Base-by-base conservation (phyloP, 257 asterid species). In the Lantana camara region DNA sequence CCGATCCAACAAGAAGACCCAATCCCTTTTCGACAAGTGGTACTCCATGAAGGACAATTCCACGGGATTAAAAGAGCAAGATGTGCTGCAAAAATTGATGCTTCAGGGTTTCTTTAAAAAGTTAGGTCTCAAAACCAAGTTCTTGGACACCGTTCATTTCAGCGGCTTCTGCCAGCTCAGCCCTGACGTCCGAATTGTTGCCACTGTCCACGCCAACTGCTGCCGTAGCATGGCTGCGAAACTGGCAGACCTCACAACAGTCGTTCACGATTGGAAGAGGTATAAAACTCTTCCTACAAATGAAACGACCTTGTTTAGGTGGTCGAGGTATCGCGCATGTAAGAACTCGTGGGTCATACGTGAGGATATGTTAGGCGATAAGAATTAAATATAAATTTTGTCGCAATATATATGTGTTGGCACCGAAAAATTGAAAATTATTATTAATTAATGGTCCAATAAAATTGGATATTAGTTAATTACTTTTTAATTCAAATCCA, bases 131-230 rank as follows among this genome's bases (percentile, higher is more conserved):
- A 64, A 55, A 4, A 66, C 69, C 9, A 73, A 27, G 49, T 75
- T 82, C 38, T 49, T 85, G 73, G 80, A 85, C 55, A 77, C 89
- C 0, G 8, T 65, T 42, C 62, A 75, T 32, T 80, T 82, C 64
- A 73, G 85, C 22, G 87, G 89, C 0, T 85, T 85, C 63, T 82
- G 89, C 34, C 74, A 74, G 58, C 67, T 68, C 21, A 82, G 84
- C 14, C 66, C 8, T 4, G 68, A 85, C 34, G 78, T 75, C 5
- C 19, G 5, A 7, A 16, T 51, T 0, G 86, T 75, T 1, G 47
- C 73, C 17, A 85, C 89, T 3, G 75, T 85, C 49, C 92, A 85
- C 24, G 79, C 89, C 19, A 82, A 82, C 40, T 85, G 92, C 52
- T 85, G 89, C 64, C 71, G 79, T 6, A 24, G 72, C 3, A 77